Base-by-base conservation (phyloP, 2,329 filamentous ascomycete species). In the Akanthomyces lecanii region DNA sequence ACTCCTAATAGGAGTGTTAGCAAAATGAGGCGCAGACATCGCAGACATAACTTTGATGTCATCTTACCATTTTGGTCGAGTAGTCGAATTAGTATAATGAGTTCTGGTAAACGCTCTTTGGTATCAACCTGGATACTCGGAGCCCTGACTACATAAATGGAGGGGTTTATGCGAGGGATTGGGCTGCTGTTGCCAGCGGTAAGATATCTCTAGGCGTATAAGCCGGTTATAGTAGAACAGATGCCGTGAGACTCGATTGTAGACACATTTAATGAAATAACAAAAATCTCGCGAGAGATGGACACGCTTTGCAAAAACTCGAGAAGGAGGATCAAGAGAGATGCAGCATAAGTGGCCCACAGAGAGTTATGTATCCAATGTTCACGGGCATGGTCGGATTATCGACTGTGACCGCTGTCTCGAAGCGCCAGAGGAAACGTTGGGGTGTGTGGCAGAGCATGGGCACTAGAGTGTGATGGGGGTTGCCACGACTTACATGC, bases 161-260 rank as follows among this genome's bases (percentile, higher is more conserved):
- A 61, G 61, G 50, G 30, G 36, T 42, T 55, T 50, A 47, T 61
- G 53, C 40, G 57, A 14, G 23, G 44, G 61, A 33, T 54, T 36
- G 64, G 61, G 47, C 65, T 64, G 74, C 76, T 74, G 77, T 77
- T 71, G 75, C 76, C 77, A 73, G 76, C 73, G 65, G 66, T 69
- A 63, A 65, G 45, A 65, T 72, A 71, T 71, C 68, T 65, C 62
- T 59, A 63, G 65, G 64, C 66, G 62, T 65, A 66, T 66, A 52
- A 54, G 52, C 58, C 56, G 61, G 54, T 52, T 58, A 44, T 60
- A 42, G 36, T 47, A 30, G 7, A 42, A 65, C 59, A 53, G 65
- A 69, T 69, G 70, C 67, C 67, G 63, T 62, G 63, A 64, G 63
- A 62, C 58, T 53, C 21, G 23, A 25, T 42, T 64, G 47, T 64